Conservation (phyloP, 2,329 filamentous ascomycete species). For the Ophiostoma ips region DNA sequence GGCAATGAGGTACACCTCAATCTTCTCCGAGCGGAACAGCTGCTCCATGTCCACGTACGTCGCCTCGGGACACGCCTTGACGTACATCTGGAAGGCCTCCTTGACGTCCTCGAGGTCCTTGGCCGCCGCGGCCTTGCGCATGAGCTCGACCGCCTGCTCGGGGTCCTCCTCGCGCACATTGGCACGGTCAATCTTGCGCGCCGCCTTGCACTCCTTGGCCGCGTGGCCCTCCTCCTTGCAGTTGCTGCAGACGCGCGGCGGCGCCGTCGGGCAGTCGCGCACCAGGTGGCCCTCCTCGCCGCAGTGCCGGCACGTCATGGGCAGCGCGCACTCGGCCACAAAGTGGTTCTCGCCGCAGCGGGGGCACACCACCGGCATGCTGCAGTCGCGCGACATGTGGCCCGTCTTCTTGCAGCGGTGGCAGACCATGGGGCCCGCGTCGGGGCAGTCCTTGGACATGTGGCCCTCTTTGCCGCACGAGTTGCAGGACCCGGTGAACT, state of each 20-base stretch:
- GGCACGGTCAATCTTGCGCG: conserved; percentile 43
- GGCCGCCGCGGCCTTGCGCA: conserved; percentile 37
- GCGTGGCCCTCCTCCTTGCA: conserved; percentile 48
- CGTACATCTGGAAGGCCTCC: conserved; percentile 42
- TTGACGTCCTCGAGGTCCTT: conserved; percentile 51
- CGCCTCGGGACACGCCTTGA: conserved; percentile 43
- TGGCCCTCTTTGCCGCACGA: conserved; percentile 37
- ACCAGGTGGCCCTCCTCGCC: conserved; percentile 35
- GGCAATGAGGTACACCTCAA: conserved; percentile 48
- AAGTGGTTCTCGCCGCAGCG: conserved; percentile 37
- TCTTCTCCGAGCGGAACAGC: conserved; percentile 38
- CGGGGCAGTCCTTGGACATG: conserved; percentile 39
- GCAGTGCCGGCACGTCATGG: conserved; percentile 24
- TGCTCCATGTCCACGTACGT: conserved; percentile 49
- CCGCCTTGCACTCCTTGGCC: conserved; percentile 40
- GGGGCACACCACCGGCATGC: conserved; percentile 27
- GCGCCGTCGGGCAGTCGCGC: conserved; percentile 39
- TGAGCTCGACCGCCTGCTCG: conserved; percentile 44
- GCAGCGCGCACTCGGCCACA: conserved; percentile 36
- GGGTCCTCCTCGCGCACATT: conserved; percentile 32
- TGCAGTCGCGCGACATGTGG: conserved; percentile 48
- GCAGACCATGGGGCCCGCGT: conserved; percentile 17
- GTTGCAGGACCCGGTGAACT: conserved; percentile 20
- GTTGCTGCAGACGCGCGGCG: conserved; percentile 42
- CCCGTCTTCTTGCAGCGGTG: conserved; percentile 30